Evolutionary conservation across 1,284 basidiomycete species (phyloP), one percentile per base, ranked within the genome.

Genomic region (Trametes sp.): DNA sequence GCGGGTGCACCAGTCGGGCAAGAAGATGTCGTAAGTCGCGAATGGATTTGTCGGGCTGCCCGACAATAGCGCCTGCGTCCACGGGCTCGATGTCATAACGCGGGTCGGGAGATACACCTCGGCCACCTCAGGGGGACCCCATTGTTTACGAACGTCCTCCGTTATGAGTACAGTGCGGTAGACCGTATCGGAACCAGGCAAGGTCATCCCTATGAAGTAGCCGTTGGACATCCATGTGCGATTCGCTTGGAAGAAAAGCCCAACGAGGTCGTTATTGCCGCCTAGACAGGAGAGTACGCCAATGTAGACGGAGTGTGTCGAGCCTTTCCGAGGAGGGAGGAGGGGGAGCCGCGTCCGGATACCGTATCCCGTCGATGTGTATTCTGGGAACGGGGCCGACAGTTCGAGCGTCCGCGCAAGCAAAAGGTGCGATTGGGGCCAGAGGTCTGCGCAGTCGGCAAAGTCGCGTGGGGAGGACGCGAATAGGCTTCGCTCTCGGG

Each of bases 381-480:
- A 52, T 35, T 52, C 50, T 11, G 50, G 50, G 23, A 52, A 52
- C 19, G 50, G 50, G 8, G 21, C 50, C 2, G 23, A 10, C 2
- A 52, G 33, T 19, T 35, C 50, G 5, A 52, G 50, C 50, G 21
- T 24, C 24, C 26, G 35, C 21, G 21, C 3, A 2, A 52, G 35
- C 4, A 21, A 38, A 13, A 52, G 35, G 23, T 52, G 50, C 35
- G 50, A 26, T 24, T 38, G 35, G 21, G 50, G 50, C 35, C 41
- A 35, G 33, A 38, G 23, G 16, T 52, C 50, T 5, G 50, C 50
- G 7, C 19, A 52, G 13, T 16, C 33, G 4, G 33, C 50, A 14
- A 52, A 52, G 21, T 52, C 50, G 35, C 35, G 33, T 7, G 50
- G 50, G n/a, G 33, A 36, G 35, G 50, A 52, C 35, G 50, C 50